phyloP scores from a whole-genome alignment of 768 basidiomycete species.

The Collybia mongolica region DNA sequence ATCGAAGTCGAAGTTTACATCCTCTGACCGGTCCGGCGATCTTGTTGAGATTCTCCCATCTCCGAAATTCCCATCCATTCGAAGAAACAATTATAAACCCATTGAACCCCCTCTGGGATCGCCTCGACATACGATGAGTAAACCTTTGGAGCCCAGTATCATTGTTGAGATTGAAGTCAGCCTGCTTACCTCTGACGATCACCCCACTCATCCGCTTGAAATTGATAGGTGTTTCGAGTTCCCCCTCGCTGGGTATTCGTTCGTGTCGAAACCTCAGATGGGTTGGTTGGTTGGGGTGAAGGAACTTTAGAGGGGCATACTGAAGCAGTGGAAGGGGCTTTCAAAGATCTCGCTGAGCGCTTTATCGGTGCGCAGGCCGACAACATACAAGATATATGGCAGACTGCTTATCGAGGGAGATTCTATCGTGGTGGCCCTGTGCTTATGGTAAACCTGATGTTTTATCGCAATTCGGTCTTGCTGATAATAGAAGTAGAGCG shows the following conservation, averaged over 20 bases:
- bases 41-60: too few species aligned
- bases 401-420: constrained; percentile 60
- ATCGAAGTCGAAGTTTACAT: too few species aligned
- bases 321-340: constrained; percentile 71
- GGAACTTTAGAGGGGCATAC: constrained; percentile 73
- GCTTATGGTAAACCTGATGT: constrained; percentile 47
- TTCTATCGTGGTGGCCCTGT: constrained; percentile 77
- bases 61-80: not conserved
- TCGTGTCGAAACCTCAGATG: constrained; percentile 61
- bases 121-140: too few species aligned
- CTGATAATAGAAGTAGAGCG: constrained; percentile 32
- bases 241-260: constrained; percentile 75
- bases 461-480: constrained; percentile 1
- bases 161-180: constrained; percentile 25
- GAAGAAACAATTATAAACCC: too few species aligned
- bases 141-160: constrained; percentile 7
- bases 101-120: too few species aligned
- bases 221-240: constrained; percentile 58
- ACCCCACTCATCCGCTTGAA: too few species aligned
- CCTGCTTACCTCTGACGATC: not conserved
- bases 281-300: constrained; percentile 74
- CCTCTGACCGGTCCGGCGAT: too few species aligned
- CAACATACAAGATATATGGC: constrained; percentile 73
- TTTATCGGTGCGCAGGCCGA: constrained; percentile 63
- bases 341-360: constrained; percentile 54